Conservation (phyloP, 2,329 filamentous ascomycete species). For the Penicillium freii region DNA sequence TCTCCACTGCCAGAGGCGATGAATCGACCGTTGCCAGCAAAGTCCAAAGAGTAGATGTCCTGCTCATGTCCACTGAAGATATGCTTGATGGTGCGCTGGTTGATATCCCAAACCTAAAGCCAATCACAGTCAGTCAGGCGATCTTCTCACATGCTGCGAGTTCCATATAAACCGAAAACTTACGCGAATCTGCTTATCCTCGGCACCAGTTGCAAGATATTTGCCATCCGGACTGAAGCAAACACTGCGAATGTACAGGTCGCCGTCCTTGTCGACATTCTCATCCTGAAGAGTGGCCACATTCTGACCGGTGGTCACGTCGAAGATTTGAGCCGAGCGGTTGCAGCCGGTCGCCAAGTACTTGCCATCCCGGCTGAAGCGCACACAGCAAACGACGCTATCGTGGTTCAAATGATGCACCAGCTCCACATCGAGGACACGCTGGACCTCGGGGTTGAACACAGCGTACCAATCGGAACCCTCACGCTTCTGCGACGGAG, state of each 20-base stretch:
- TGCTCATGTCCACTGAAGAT: constrained; percentile 97
- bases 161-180: constrained; percentile 33
- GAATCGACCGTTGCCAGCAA: constrained; percentile 85
- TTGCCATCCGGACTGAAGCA: constrained; percentile 97
- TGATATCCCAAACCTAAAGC: constrained; percentile 87
- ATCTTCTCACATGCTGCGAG: neutral
- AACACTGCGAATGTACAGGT: constrained; percentile 95
- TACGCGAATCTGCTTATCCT: constrained; percentile 95
- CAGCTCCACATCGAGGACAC: constrained; percentile 87
- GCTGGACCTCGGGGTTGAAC: constrained; percentile 89
- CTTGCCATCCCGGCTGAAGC: constrained; percentile 93
- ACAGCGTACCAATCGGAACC: constrained; percentile 93
- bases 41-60: constrained; percentile 96
- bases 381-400: constrained; percentile 96
- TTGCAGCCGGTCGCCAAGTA: constrained; percentile 97
- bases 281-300: constrained; percentile 89
- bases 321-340: constrained; percentile 97
- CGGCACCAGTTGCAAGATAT: constrained; percentile 90
- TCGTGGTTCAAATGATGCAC: constrained; percentile 91
- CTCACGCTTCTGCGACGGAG: constrained; percentile 82
- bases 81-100: constrained; percentile 76
- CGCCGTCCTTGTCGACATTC: constrained; percentile 79
- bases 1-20: constrained; percentile 96
- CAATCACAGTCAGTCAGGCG: constrained; percentile 10
- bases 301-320: constrained; percentile 81